A percentile compares a stretch with the other conserved stretches of the same genome.
Conservation (phyloP, 2,329 filamentous ascomycete species). For the Conoideocrella luteorostrata region DNA sequence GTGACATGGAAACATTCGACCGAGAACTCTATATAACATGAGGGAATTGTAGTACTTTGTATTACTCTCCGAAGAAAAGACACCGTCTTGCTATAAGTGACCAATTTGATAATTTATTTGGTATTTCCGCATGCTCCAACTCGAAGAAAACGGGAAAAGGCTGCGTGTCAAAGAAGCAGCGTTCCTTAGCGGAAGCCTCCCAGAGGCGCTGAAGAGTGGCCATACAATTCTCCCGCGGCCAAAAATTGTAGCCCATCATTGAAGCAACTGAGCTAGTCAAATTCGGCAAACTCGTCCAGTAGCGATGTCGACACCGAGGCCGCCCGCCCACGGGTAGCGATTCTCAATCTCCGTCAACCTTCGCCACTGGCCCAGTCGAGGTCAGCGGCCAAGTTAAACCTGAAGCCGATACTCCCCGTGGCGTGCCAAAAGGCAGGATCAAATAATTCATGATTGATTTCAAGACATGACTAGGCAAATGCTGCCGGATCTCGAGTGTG, state of each 20-base stretch:
- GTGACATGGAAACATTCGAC: too few relatives aligned
- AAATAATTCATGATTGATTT: constrained; percentile 7
- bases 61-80: too few relatives aligned
- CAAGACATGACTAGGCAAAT: constrained; percentile 12
- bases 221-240: constrained; percentile 14
- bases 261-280: constrained; percentile 13
- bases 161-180: constrained; percentile 11
- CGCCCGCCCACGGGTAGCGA: constrained; percentile 7
- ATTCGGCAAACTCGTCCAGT: constrained; percentile 9
- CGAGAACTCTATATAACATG: too few relatives aligned
- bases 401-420: constrained; percentile 4
- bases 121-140: too few relatives aligned
- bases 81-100: too few relatives aligned
- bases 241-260: constrained; percentile 16
- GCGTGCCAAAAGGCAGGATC: constrained; percentile 8
- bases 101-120: too few relatives aligned
- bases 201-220: constrained; percentile 6
- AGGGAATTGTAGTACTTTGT: too few relatives aligned
- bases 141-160: too few relatives aligned
- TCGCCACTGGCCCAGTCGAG: constrained; percentile 13
- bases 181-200: constrained; percentile 10
- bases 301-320: constrained; percentile 13
- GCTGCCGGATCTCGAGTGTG: constrained; percentile 10
- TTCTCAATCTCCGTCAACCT: constrained; percentile 11
- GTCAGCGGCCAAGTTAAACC: constrained; percentile 10